A percentile compares a stretch with the other conserved stretches of the same genome.
Evolutionary conservation across 768 basidiomycete species (phyloP).

Genomic region (Pleurotus pulmonarius): DNA sequence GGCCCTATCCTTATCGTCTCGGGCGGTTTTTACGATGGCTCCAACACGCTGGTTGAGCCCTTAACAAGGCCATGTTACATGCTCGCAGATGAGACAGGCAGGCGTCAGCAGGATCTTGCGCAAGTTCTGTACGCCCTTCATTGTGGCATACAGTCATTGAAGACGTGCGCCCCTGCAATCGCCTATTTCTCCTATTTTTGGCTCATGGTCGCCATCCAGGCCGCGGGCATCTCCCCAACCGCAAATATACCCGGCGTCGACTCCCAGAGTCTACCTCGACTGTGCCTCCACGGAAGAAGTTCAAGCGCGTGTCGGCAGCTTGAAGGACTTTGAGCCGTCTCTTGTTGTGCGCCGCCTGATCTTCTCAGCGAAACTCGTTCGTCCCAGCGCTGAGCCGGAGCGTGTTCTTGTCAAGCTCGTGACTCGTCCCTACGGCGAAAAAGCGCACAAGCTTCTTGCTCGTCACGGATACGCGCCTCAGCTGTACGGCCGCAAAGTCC

Average conservation of each 20-base stretch:
- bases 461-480: slow-evolving; percentile 20
- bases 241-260: neutral
- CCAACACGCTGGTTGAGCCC: neutral
- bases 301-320: neutral
- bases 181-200: neutral
- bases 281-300: neutral
- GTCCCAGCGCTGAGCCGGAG: neutral
- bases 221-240: neutral
- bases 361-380: neutral
- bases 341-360: neutral
- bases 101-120: neutral
- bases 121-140: slow-evolving; percentile 1
- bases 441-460: slow-evolving; percentile 29
- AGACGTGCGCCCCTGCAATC: neutral
- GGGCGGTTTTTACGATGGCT: slow-evolving; percentile 1
- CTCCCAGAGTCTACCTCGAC: slow-evolving; percentile 1
- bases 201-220: neutral
- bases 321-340: neutral
- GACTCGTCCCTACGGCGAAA: slow-evolving; percentile 24
- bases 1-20: neutral
- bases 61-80: neutral
- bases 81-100: neutral
- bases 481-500: slow-evolving; percentile 13
- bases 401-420: slow-evolving; percentile 35
- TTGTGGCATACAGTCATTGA: neutral